These are phyloP conservation scores for Ophiocordyceps robertsii DNA, from an alignment of 2,329 filamentous ascomycete genomes.

Conservation along the genomic window DNA sequence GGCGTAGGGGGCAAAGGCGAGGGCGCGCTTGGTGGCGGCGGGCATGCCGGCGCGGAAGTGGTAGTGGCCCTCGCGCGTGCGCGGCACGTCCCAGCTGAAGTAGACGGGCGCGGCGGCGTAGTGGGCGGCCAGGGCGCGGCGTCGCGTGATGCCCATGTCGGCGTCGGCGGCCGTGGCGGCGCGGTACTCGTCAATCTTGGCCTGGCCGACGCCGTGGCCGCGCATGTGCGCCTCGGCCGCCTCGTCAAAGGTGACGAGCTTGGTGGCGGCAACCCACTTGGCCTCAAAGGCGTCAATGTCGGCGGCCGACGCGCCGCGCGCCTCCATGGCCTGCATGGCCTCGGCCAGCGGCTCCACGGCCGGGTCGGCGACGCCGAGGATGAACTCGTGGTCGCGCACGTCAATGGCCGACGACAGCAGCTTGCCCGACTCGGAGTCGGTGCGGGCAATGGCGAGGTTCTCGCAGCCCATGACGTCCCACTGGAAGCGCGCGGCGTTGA, in stretches of 20 bases:
- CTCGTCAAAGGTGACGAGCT: constrained; percentile 84
- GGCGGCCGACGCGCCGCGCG: constrained; percentile 56
- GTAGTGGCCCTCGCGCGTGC: constrained; percentile 88
- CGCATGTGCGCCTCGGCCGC: constrained; percentile 66
- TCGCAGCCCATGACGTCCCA: constrained; percentile 98
- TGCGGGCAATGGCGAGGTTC: constrained; percentile 87
- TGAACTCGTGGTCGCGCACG: constrained; percentile 91
- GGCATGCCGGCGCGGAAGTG: constrained; percentile 75
- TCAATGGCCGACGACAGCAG: constrained; percentile 86
- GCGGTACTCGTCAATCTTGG: constrained; percentile 56
- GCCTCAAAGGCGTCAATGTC: constrained; percentile 84
- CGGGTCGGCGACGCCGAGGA: constrained; percentile 68
- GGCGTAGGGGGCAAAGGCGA: constrained; percentile 82
- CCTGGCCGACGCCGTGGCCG: constrained; percentile 47
- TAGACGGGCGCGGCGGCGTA: constrained; percentile 55
- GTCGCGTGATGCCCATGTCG: constrained; percentile 65
- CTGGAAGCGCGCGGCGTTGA: constrained; percentile 85
- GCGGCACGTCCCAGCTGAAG: constrained; percentile 85
- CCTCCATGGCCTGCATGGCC: constrained; percentile 81
- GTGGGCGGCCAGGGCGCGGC: constrained; percentile 57
- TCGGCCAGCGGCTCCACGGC: constrained; percentile 74
- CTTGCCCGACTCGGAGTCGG: constrained; percentile 87
- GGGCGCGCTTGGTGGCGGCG: constrained; percentile 83
- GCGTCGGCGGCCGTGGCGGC: constrained; percentile 46
- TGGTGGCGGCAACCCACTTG: constrained; percentile 75